phyloP scores from a whole-genome alignment of 225 moss, liverwort and hornwort genomes.

The Sphagnum tenellum region DNA sequence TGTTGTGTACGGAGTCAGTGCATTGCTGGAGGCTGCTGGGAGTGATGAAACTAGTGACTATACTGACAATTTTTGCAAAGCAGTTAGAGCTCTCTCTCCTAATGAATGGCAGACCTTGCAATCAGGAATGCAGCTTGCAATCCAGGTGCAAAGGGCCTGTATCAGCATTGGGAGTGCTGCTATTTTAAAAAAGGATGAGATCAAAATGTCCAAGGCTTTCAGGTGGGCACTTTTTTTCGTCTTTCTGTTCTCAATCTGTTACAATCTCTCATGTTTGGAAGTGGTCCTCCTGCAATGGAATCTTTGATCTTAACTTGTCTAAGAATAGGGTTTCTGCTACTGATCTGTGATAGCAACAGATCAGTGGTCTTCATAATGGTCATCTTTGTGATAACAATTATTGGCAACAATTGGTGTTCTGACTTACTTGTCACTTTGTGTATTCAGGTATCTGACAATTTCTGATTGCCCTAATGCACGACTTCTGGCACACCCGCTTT shows the following conservation, averaged over 20 bases:
- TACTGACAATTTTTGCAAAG: constrained; percentile 63
- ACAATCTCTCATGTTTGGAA: constrained; percentile 6
- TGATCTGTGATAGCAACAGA: too few species aligned
- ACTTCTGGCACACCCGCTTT: constrained; percentile 77
- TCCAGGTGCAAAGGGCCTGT: constrained; percentile 82
- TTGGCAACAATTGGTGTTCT: too few species aligned
- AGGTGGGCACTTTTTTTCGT: constrained; percentile 18
- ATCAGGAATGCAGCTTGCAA: constrained; percentile 83
- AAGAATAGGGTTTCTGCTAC: too few species aligned
- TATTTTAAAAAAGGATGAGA: constrained; percentile 67
- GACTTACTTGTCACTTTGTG: neutral
- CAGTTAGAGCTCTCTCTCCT: constrained; percentile 60
- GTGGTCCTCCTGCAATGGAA: constrained; percentile 1
- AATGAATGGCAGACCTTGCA: constrained; percentile 52
- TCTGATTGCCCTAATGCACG: constrained; percentile 58
- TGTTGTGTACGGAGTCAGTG: constrained; percentile 80
- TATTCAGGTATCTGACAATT: constrained; percentile 38
- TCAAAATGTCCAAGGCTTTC: constrained; percentile 74
- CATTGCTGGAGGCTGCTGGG: constrained; percentile 55
- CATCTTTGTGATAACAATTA: too few species aligned
- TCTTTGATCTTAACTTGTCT: too few species aligned
- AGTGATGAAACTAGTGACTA: constrained; percentile 36
- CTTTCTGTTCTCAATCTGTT: neutral
- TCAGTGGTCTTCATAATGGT: too few species aligned
- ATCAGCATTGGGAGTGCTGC: constrained; percentile 65